These are phyloP conservation scores for Aspergillus eucalypticola DNA, from an alignment of 2,329 filamentous ascomycete genomes.

Conservation along the genomic window DNA sequence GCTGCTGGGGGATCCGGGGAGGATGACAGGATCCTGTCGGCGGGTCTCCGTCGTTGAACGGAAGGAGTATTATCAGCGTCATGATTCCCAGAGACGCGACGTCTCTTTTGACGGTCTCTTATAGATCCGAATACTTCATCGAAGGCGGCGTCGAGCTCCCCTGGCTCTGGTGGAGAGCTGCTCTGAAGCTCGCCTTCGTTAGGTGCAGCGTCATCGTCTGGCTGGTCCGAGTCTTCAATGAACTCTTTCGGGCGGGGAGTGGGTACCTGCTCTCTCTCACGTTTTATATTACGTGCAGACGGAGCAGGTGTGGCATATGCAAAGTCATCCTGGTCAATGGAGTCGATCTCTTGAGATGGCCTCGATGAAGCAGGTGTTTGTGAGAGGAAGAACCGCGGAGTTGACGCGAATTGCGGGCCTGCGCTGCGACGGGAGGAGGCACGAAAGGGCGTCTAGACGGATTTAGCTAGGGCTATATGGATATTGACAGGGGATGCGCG, in stretches of 20 bases:
- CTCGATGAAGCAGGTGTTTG: constrained; percentile 19
- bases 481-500: neutral
- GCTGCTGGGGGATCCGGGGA: constrained; percentile 15
- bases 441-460: constrained; percentile 29
- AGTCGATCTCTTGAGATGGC: constrained; percentile 16
- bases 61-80: constrained; percentile 4
- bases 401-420: constrained; percentile 36
- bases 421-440: constrained; percentile 26
- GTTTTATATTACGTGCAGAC: neutral
- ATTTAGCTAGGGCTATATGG: constrained; percentile 1
- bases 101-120: constrained; percentile 33
- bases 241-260: constrained; percentile 14
- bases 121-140: constrained; percentile 34
- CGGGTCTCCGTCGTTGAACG: constrained; percentile 6
- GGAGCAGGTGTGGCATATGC: constrained; percentile 17
- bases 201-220: constrained; percentile 1
- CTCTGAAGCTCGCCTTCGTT: constrained; percentile 20
- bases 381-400: constrained; percentile 36
- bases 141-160: constrained; percentile 26
- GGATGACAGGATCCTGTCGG: constrained; percentile 24
- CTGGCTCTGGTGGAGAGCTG: constrained; percentile 14
- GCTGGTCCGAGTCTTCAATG: constrained; percentile 32
- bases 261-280: neutral
- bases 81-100: constrained; percentile 26
- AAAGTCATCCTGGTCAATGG: constrained; percentile 23